Evolutionary conservation across 2,329 filamentous ascomycete genomes (phyloP).

Genomic region (Phyllosticta capitalensis): DNA sequence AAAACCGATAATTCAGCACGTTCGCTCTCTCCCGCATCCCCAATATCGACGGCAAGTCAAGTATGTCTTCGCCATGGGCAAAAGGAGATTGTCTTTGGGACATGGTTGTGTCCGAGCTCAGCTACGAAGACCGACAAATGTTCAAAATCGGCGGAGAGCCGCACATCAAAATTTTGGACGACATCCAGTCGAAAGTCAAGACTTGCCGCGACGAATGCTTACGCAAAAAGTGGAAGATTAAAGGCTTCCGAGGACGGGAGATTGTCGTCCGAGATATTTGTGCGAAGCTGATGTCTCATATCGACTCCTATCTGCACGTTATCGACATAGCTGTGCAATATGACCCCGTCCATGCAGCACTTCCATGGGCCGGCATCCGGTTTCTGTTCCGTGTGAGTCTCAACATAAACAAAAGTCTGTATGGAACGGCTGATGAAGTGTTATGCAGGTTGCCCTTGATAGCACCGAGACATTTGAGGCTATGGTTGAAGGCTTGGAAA

Average conservation of each 20-base stretch:
- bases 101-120: neutral
- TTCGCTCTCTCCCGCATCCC: too few species aligned
- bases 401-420: too few species aligned
- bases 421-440: too few species aligned
- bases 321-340: constrained; percentile 18
- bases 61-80: too few species aligned
- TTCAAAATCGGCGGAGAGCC: constrained; percentile 14
- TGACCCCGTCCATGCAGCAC: constrained; percentile 18
- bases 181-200: neutral
- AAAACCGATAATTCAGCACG: too few species aligned
- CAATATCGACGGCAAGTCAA: too few species aligned
- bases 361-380: constrained; percentile 19
- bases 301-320: constrained; percentile 16
- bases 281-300: constrained; percentile 13
- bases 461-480: neutral
- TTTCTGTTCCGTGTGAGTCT: constrained; percentile 18
- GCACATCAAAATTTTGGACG: constrained; percentile 8
- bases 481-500: neutral
- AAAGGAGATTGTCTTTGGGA: neutral
- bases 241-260: neutral
- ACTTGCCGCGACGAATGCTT: neutral
- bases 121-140: neutral
- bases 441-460: too few species aligned
- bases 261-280: constrained; percentile 16
- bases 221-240: neutral